Percentiles rank a stretch among this genome's conserved stretches.
Evolutionary conservation across 169 alveolate genomes (phyloP).

Genomic region (Cryptosporidium xiaoi): DNA sequence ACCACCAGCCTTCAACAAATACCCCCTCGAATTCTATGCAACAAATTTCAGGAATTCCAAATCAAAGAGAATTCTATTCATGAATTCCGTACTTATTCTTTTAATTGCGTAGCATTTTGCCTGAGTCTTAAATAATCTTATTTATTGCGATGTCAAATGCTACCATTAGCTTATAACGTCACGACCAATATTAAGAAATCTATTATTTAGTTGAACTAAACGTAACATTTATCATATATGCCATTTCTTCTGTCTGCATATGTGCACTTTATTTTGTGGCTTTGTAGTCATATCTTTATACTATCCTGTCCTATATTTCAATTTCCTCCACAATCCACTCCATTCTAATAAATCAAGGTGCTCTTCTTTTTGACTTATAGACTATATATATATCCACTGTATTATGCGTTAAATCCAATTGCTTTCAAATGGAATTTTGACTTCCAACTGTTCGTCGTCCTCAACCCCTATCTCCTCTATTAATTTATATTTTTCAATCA

Average conservation of each 20-base stretch:
- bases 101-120: no score
- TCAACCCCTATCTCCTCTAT: slow-evolving; percentile 46
- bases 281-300: no score
- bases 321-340: not conserved
- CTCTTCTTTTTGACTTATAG: not conserved
- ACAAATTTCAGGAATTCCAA: slow-evolving; percentile 57
- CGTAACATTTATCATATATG: not conserved
- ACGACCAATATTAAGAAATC: no score
- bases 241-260: no score
- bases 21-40: slow-evolving; percentile 41
- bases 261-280: no score
- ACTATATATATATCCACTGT: not conserved
- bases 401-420: slow-evolving; percentile 5
- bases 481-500: not conserved
- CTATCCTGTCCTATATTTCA: not conserved
- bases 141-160: no score
- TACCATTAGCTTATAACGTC: no score
- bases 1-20: slow-evolving; percentile 51
- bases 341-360: not conserved
- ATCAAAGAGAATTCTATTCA: slow-evolving; percentile 65
- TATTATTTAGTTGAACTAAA: not conserved
- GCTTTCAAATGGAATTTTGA: slow-evolving; percentile 60
- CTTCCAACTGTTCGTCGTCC: slow-evolving; percentile 57
- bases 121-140: no score
- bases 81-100: not conserved